Evolutionary conservation across 352 stramenopile genomes (phyloP), one percentile per base, ranked within the genome.

Genomic region (Phytophthora aleatoria): DNA sequence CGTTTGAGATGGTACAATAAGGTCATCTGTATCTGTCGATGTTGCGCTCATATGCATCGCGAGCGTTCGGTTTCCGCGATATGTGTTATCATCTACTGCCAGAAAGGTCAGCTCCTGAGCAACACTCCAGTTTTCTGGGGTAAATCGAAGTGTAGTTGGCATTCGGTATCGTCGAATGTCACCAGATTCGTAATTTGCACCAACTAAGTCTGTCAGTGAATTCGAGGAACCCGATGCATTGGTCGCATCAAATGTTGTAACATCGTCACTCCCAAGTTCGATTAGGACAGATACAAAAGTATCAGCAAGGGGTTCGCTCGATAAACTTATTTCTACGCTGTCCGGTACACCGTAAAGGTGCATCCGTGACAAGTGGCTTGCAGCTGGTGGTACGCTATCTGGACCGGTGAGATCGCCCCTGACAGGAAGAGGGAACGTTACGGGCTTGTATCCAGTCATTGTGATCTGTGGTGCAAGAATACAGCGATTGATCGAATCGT

Each of bases 11-110:
- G 81, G 73, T 12, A 86, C 60, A n/a, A 70, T 50, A 0, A 52
- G 13, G 0, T 28, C 50, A 2, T 59, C 61, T 0, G 36, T 50
- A 30, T 92, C 83, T 8, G 55, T 64, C 3, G 76, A 79, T 1
- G 30, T 50, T 4, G 55, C 62, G 6, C 27, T 57, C 31, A 85
- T 71, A 36, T 58, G 72, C 47, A 87, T 68, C 2, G 51, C 49
- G 20, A 89, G 69, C 4, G 69, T 76, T n/a, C 77, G 71, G 38
- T 92, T 84, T 15, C 71, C 77, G 28, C 69, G 68, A 59, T 76
- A 88, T 1, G 64, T 67, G 48, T 92, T 90, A 61, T 92, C 81
- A 62, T 92, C 83, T 0, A 90, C 61, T 2, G 72, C 80, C 47
- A 78, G 36, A 52, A 84, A 85, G 8, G 76, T 79, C n/a, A 91